A percentile compares a stretch with the other conserved stretches of the same genome.
Evolutionary conservation across 1,139 yeast species (phyloP).

Genomic region (Yamadazyma conglobata): DNA sequence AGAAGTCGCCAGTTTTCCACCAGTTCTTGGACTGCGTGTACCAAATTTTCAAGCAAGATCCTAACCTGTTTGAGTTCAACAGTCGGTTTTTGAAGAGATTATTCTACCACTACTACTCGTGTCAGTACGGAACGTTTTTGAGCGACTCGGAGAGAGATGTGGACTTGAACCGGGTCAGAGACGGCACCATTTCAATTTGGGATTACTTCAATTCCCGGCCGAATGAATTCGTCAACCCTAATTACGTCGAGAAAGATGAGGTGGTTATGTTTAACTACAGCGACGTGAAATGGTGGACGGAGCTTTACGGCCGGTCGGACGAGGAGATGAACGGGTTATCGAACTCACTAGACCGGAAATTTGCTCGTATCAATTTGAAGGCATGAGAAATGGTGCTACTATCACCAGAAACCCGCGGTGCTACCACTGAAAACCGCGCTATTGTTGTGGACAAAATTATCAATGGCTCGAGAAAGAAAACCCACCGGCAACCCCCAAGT

Average conservation of each 20-base stretch:
- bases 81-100: conserved; percentile 82
- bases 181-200: conserved; percentile 81
- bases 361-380: conserved; percentile 29
- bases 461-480: too few species aligned
- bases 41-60: conserved; percentile 71
- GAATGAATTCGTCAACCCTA: conserved; percentile 61
- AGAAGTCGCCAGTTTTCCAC: conserved; percentile 85
- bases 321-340: conserved; percentile 74
- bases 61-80: conserved; percentile 76
- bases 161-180: conserved; percentile 28
- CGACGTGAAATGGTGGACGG: conserved; percentile 84
- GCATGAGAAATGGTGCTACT: too few species aligned
- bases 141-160: conserved; percentile 69
- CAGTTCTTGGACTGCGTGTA: conserved; percentile 89
- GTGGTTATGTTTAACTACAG: conserved; percentile 66
- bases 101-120: conserved; percentile 83
- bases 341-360: conserved; percentile 41
- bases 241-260: conserved; percentile 32
- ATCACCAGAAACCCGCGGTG: too few species aligned
- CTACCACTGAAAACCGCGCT: too few species aligned
- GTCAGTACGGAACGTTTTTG: conserved; percentile 91
- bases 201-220: conserved; percentile 81
- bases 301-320: conserved; percentile 70
- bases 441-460: too few species aligned
- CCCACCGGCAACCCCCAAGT: too few species aligned